These are phyloP conservation scores for Cadophora luteo-olivacea DNA, from an alignment of 2,329 filamentous ascomycete genomes.

Conservation along the genomic window DNA sequence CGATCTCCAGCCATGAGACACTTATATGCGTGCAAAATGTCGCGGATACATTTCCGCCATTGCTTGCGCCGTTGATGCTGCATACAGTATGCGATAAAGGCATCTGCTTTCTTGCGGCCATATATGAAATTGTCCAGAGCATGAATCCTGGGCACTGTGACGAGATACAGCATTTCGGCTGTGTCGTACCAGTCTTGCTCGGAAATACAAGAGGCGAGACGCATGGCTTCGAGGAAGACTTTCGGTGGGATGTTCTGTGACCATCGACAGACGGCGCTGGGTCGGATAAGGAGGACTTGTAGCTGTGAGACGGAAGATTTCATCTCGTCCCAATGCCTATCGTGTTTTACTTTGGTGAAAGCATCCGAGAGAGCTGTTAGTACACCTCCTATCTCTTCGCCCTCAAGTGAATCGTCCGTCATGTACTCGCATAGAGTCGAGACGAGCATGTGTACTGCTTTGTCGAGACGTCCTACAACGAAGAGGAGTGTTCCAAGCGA, in stretches of 20 bases:
- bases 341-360: conserved; percentile 18
- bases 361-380: conserved; percentile 19
- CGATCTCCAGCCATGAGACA: conserved; percentile 22
- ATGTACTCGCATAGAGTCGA: conserved; percentile 21
- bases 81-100: conserved; percentile 22
- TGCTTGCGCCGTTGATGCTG: conserved; percentile 20
- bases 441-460: conserved; percentile 20
- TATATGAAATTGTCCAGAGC: conserved; percentile 22
- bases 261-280: conserved; percentile 16
- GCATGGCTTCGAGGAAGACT: conserved; percentile 22
- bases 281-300: conserved; percentile 15
- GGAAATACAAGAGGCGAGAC: conserved; percentile 15
- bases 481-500: conserved; percentile 22
- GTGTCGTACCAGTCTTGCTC: conserved; percentile 22
- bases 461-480: conserved; percentile 18
- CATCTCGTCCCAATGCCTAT: conserved; percentile 18
- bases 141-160: conserved; percentile 21
- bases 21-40: conserved; percentile 22
- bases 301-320: conserved; percentile 16
- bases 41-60: conserved; percentile 21
- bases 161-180: conserved; percentile 21
- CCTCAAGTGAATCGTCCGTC: conserved; percentile 13
- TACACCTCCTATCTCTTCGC: conserved; percentile 17
- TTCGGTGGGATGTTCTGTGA: conserved; percentile 21
- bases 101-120: conserved; percentile 21